Base-by-base conservation (phyloP, 2,329 filamentous ascomycete genomes). In the Scolecobasidium constrictum region DNA sequence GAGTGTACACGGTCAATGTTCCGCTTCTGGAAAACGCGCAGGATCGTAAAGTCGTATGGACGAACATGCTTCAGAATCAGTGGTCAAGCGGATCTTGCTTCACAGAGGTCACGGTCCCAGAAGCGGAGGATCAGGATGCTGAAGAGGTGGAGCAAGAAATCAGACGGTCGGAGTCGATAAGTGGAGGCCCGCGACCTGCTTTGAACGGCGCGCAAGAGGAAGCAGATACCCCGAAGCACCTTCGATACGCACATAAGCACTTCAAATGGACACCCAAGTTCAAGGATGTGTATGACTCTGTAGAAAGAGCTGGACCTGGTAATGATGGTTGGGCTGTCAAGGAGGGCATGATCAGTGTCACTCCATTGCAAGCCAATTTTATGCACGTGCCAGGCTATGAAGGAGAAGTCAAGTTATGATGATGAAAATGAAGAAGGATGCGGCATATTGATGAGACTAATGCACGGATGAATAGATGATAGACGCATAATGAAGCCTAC, bases 191-290 rank as follows among this genome's bases (percentile, higher is more conserved):
- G 17, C 21, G 23, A 22, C 35, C 42, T 18, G 35, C 23, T 9
- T 13, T 39, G 22, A 38, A 59, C 38, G 53, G 54, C 37, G 45
- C 50, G 46, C 50, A 50, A 18, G 54, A 52, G 56, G 60, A 51
- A 56, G 36, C 57, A 57, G 50, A 50, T 53, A 58, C 52, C 31
- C 44, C 44, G 3, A 56, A 57, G 0, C 59, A 65, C 40, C 55
- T 64, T 33, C 65, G 72, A 21, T 80, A 86, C 58, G 73, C 69
- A 44, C 86, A 94, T 61, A 86, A 84, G 59, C 84, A 93, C 62
- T 96, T 95, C 70, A 93, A 90, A 64, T 96, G 92, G 92, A 78
- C 84, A 38, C 92, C 90, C 2, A 77, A 77, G 49, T 92, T 96
- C 62, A 72, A 76, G 23, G 88, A 94, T 61, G 86, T 96, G 2